These are phyloP conservation scores for Solanum chmielewskii DNA, from an alignment of 257 asterid genomes.

Conservation along the genomic window DNA sequence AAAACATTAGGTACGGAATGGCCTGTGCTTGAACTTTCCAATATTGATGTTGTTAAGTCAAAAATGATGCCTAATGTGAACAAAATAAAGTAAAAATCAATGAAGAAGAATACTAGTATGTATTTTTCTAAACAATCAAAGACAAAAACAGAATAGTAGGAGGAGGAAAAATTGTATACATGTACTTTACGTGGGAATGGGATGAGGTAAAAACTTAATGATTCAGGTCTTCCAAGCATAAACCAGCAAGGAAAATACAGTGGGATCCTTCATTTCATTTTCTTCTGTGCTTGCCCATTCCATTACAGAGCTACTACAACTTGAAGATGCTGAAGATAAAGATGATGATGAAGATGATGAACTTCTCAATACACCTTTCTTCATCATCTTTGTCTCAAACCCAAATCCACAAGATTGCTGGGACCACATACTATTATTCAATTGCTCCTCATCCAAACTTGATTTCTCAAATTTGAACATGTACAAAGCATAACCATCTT, in stretches of 20 bases:
- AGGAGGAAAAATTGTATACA: neutral
- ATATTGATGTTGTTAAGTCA: no score
- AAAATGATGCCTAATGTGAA: no score
- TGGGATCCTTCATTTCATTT: slow-evolving; percentile 32
- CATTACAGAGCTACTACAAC: slow-evolving; percentile 51
- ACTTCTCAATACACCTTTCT: slow-evolving; percentile 22
- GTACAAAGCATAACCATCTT: slow-evolving; percentile 44
- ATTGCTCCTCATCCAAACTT: neutral
- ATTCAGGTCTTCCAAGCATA: slow-evolving; percentile 42
- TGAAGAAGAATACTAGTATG: no score
- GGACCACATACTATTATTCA: slow-evolving; percentile 9
- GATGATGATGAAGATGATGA: slow-evolving; percentile 43
- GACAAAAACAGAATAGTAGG: no score
- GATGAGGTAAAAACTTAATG: neutral
- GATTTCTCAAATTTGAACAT: slow-evolving; percentile 33
- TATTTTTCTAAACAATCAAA: no score
- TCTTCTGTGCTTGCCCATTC: slow-evolving; percentile 61
- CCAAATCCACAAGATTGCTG: slow-evolving; percentile 28
- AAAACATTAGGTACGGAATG: no score
- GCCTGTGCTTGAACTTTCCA: no score
- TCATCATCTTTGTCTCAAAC: slow-evolving; percentile 42
- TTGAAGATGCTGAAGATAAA: slow-evolving; percentile 39
- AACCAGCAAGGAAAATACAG: slow-evolving; percentile 45
- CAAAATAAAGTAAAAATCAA: no score
- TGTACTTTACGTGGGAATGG: neutral